These are phyloP conservation scores for Sporodiniella umbellata DNA, from an alignment of 371 early-diverging fungal genomes.

Conservation along the genomic window DNA sequence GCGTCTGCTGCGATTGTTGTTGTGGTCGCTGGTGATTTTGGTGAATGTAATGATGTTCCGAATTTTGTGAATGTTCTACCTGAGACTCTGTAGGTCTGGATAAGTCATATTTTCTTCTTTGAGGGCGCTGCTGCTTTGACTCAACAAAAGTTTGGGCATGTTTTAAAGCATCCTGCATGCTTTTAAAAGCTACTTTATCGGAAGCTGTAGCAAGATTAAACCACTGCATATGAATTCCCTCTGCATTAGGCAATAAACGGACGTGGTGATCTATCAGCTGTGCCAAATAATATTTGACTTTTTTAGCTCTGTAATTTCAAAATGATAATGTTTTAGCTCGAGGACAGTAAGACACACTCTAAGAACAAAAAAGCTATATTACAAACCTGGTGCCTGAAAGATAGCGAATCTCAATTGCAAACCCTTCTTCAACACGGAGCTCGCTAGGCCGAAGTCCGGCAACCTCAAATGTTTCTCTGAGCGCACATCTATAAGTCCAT, in stretches of 20 bases:
- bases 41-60: not conserved
- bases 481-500: slow-evolving; percentile 59
- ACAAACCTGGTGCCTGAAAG: slow-evolving; percentile 69
- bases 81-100: slow-evolving; percentile 36
- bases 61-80: slow-evolving; percentile 17
- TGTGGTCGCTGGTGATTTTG: slow-evolving; percentile 16
- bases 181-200: slow-evolving; percentile 71
- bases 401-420: slow-evolving; percentile 79
- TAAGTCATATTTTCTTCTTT: slow-evolving; percentile 30
- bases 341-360: not conserved
- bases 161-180: slow-evolving; percentile 78
- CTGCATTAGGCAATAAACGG: slow-evolving; percentile 62
- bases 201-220: slow-evolving; percentile 56
- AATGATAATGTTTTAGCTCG: not conserved
- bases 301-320: slow-evolving; percentile 62
- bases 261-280: slow-evolving; percentile 59
- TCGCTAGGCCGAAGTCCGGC: slow-evolving; percentile 74
- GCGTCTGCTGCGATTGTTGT: slow-evolving; percentile 10
- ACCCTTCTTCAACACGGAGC: slow-evolving; percentile 68
- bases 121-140: slow-evolving; percentile 22
- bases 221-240: slow-evolving; percentile 76
- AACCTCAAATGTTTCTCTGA: slow-evolving; percentile 73
- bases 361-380: not conserved
- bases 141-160: slow-evolving; percentile 69
- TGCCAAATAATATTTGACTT: slow-evolving; percentile 75